These are phyloP conservation scores for Diaporthe humulicola DNA, from an alignment of 2,329 filamentous ascomycete species.

Conservation along the genomic window DNA sequence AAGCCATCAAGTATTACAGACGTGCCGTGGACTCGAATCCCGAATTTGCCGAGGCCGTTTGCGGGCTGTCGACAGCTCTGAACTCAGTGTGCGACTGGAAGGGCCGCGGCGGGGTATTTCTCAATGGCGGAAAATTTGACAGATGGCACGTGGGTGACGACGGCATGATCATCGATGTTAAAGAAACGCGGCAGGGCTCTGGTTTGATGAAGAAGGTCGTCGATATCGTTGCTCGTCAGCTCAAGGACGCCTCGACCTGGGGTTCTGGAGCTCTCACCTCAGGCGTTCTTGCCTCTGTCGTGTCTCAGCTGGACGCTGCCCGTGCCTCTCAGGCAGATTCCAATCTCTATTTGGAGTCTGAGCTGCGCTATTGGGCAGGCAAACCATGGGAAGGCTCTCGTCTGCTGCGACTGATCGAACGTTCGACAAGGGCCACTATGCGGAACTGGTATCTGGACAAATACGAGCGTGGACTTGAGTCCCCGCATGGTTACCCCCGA, in stretches of 20 bases:
- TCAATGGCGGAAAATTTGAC: constrained; percentile 81
- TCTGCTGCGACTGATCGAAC: constrained; percentile 85
- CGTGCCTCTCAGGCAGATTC: constrained; percentile 51
- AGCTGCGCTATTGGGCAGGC: constrained; percentile 74
- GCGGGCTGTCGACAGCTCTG: constrained; percentile 91
- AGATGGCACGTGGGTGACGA: constrained; percentile 92
- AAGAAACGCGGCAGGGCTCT: constrained; percentile 69
- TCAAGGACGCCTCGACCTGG: constrained; percentile 89
- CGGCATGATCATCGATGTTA: constrained; percentile 85
- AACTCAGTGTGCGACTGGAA: constrained; percentile 98
- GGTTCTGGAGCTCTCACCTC: constrained; percentile 78
- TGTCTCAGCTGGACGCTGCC: constrained; percentile 59
- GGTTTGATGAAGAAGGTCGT: constrained; percentile 94
- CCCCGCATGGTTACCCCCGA: constrained; percentile 74
- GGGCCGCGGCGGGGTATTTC: constrained; percentile 86
- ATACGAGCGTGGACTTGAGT: constrained; percentile 73
- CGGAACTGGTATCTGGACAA: constrained; percentile 92
- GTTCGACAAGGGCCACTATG: constrained; percentile 80
- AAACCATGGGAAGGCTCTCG: constrained; percentile 90
- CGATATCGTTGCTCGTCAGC: constrained; percentile 89
- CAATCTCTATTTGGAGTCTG: constrained; percentile 53
- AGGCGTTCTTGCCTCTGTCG: constrained; percentile 63
- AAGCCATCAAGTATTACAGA: constrained; percentile 93
- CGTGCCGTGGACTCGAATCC: constrained; percentile 93
- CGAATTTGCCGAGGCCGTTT: constrained; percentile 96